phyloP scores from a whole-genome alignment of 2,329 filamentous ascomycete genomes.

The Thelonectria olida region DNA sequence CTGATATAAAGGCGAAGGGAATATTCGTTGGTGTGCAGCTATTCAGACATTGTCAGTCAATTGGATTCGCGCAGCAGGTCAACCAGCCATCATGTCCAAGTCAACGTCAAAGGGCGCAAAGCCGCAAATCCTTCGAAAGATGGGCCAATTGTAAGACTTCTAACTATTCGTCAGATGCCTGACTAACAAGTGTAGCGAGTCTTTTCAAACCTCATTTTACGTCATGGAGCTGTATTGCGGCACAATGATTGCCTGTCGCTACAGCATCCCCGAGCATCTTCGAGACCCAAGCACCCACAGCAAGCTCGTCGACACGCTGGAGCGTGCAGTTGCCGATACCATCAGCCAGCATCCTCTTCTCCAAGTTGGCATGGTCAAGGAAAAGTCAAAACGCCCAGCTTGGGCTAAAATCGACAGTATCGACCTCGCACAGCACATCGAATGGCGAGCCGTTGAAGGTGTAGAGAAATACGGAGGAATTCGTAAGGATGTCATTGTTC shows the following conservation, averaged over 20 bases:
- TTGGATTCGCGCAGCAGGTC: too few relatives aligned
- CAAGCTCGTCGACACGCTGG: conserved; percentile 2
- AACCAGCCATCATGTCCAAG: background rate
- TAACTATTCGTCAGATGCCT: background rate
- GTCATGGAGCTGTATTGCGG: conserved; percentile 7
- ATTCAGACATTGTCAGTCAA: background rate
- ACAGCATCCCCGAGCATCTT: conserved; percentile 6
- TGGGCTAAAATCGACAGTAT: conserved; percentile 9
- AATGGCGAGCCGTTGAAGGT: conserved; percentile 7
- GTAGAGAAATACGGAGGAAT: background rate
- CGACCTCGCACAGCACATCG: background rate
- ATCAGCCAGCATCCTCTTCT: conserved; percentile 19
- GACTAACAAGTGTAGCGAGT: conserved; percentile 2
- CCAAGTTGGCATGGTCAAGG: conserved; percentile 10
- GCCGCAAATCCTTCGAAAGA: conserved; percentile 7
- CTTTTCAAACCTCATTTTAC: conserved; percentile 11
- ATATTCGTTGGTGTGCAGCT: background rate
- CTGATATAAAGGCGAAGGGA: background rate
- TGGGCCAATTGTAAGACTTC: conserved; percentile 10
- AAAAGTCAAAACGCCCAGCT: background rate
- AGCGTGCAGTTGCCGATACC: conserved; percentile 13
- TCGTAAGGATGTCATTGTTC: background rate
- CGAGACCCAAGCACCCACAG: background rate
- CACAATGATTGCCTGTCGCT: conserved; percentile 5
- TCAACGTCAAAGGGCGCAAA: background rate